Evolutionary conservation across 108 stramenopile genomes (phyloP), one percentile per base, ranked within the genome.

Genomic region (Pseudonitzschia pungens): DNA sequence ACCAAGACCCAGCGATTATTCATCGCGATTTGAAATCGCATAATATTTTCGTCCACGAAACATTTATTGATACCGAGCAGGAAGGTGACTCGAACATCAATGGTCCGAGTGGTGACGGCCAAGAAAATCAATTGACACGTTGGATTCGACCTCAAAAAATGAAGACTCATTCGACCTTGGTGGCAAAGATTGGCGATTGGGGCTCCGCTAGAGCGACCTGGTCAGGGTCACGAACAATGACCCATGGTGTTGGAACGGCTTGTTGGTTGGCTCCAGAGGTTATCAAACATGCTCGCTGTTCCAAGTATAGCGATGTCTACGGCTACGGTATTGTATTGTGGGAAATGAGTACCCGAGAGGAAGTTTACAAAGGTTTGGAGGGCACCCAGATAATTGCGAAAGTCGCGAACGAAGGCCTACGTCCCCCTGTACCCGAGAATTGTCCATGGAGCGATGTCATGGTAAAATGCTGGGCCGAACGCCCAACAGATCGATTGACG

Each of bases 221-320:
- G 50, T 88, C 92, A 14, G 92, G 92, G 6, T 89, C 90, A 22
- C 75, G 89, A 68, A 97, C 92, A 14, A 97, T 98, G 96, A 97
- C 97, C 4, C 97, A 97, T 76, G 96, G 96, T n/a, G 96, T 97
- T 18, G 98, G 98, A 54, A 97, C 97, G 16, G 95, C 98, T 24
- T 97, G 96, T 72, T 99, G 96, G 96, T 79, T 98, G 52, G 97
- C 98, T 12, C 98, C 98, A 0, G 98, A 99, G 87, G 97, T 97
- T 16, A 89, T 96, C 68, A 92, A 92, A 59, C 89, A 90, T 52
- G 90, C 87, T 16, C 83, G 91, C 41, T 90, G 82, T 12, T 88
- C 87, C 3, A 88, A 94, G 73, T 87, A 77, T 83, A 95, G 92
- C 72, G 98, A 99, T 85, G 97, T 99, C 2, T 99, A 97, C 69